phyloP scores from a whole-genome alignment of 129 eudicot species.

The sunflower (Helianthus annuus) region DNA sequence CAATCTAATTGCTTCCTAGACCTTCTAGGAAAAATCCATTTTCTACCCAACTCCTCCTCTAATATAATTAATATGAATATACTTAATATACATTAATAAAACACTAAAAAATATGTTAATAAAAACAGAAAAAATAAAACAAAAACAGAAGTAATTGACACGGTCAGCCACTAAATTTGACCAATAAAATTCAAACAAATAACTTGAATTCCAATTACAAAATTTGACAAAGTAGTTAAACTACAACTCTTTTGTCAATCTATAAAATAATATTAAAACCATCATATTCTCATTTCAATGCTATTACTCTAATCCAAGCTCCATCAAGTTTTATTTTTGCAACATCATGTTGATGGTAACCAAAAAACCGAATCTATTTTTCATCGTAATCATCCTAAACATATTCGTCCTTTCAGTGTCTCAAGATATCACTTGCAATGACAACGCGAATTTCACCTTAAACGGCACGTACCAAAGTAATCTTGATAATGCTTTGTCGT shows the following conservation, averaged over 20 bases:
- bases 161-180: constrained; percentile 1
- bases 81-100: too few relatives aligned
- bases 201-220: too few relatives aligned
- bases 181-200: background rate
- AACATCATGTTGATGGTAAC: constrained; percentile 15
- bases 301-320: background rate
- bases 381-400: background rate
- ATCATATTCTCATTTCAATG: background rate
- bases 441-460: constrained; percentile 11
- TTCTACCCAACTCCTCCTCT: too few relatives aligned
- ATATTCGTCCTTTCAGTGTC: background rate
- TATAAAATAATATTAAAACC: background rate
- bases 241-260: background rate
- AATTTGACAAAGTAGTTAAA: constrained; percentile 1
- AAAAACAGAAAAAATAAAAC: background rate
- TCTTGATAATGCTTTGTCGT: constrained; percentile 16
- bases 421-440: constrained; percentile 5
- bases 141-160: background rate
- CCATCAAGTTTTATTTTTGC: background rate
- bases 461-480: constrained; percentile 27
- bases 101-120: background rate
- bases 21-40: too few relatives aligned
- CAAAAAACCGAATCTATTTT: background rate
- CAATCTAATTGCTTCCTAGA: too few relatives aligned
- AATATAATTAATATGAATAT: too few relatives aligned